phyloP scores from a whole-genome alignment of 352 stramenopile species.

The Globisporangium heterothallicum region DNA sequence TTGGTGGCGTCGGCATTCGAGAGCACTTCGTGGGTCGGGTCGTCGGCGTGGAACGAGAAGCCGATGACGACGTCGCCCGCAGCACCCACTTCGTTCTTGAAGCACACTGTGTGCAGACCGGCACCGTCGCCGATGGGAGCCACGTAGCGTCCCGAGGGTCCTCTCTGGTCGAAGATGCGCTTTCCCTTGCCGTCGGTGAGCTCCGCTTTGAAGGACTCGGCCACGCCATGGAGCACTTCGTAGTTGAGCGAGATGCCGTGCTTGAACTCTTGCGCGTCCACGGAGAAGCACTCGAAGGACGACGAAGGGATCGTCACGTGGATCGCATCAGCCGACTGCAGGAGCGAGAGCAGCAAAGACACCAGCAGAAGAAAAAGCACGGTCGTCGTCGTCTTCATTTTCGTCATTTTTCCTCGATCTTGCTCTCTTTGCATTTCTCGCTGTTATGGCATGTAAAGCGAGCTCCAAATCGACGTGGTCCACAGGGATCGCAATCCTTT shows the following conservation, averaged over 20 bases:
- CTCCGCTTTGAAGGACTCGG: constrained; percentile 61
- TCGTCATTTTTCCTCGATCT: constrained; percentile 7
- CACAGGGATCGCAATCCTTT: no score
- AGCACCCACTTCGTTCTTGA: constrained; percentile 53
- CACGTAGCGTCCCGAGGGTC: constrained; percentile 48
- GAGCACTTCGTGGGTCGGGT: constrained; percentile 79
- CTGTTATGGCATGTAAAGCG: no score
- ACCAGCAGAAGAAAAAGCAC: constrained; percentile 18
- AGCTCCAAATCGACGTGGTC: neutral
- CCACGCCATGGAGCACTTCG: constrained; percentile 65
- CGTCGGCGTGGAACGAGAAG: constrained; percentile 85
- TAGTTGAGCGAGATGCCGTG: constrained; percentile 87
- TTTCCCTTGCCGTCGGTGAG: constrained; percentile 55
- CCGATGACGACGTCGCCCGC: constrained; percentile 71
- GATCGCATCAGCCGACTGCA: constrained; percentile 20
- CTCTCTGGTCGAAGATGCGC: constrained; percentile 50
- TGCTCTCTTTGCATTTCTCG: no score
- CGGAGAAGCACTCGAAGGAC: constrained; percentile 60
- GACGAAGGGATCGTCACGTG: constrained; percentile 43
- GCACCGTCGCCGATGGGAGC: constrained; percentile 42
- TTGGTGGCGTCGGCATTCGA: constrained; percentile 85
- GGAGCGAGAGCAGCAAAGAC: constrained; percentile 9
- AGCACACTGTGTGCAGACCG: constrained; percentile 67
- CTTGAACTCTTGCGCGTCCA: constrained; percentile 67
- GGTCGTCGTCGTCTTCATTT: neutral